Evolutionary conservation across 2,329 filamentous ascomycete genomes (phyloP).

Genomic region (Nectriaceae sp.): DNA sequence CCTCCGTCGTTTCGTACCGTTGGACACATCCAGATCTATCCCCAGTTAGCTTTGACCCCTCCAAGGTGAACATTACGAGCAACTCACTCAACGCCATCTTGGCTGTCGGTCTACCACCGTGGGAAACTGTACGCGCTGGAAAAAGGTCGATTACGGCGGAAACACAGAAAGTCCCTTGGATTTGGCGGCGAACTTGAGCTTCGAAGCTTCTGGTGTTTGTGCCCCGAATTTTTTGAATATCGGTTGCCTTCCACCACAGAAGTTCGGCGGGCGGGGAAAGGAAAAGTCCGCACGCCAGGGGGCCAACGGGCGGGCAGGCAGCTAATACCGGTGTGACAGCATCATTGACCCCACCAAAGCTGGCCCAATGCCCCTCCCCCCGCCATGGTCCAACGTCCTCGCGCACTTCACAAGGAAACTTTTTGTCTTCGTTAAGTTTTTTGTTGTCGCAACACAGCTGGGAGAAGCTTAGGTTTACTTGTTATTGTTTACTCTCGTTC

Average conservation of each 20-base stretch:
- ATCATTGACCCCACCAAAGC: constrained; percentile 27
- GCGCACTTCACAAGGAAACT: no score
- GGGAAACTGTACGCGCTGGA: constrained; percentile 29
- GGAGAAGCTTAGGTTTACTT: no score
- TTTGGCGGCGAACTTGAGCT: constrained; percentile 32
- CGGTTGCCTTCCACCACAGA: constrained; percentile 28
- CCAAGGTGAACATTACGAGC: constrained; percentile 19
- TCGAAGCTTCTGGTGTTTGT: constrained; percentile 30
- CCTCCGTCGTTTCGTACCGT: constrained; percentile 57
- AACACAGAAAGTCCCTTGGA: constrained; percentile 24
- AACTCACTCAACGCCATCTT: constrained; percentile 44
- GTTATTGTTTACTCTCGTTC: no score
- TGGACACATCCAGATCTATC: constrained; percentile 79
- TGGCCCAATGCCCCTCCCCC: constrained; percentile 13
- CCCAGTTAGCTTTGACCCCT: constrained; percentile 39
- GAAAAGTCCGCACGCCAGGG: constrained; percentile 32
- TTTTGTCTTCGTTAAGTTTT: no score
- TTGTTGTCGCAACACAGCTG: no score
- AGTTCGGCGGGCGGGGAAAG: constrained; percentile 35
- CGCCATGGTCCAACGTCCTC: constrained; percentile 24
- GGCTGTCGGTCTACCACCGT: constrained; percentile 28
- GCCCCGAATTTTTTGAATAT: constrained; percentile 37
- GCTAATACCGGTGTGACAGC: constrained; percentile 19
- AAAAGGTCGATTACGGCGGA: constrained; percentile 23
- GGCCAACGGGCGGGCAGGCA: constrained; percentile 1